Evolutionary conservation across 768 basidiomycete genomes (phyloP).

Genomic region (Boletus sp.): DNA sequence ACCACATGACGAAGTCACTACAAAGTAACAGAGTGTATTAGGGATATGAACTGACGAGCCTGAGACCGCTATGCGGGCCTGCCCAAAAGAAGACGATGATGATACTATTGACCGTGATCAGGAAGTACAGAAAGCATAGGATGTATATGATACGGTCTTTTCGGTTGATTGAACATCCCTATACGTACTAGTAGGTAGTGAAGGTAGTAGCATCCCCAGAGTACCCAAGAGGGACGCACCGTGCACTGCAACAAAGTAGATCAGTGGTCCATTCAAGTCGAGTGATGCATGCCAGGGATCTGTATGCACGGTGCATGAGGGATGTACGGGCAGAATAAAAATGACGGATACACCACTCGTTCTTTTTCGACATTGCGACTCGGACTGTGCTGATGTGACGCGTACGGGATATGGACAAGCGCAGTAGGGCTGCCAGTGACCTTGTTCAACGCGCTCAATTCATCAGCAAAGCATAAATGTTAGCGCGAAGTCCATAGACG

Average conservation of each 20-base stretch:
- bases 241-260: background rate
- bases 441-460: no score
- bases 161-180: constrained; percentile 12
- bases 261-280: background rate
- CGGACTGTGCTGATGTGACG: no score
- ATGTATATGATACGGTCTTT: background rate
- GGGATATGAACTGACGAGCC: background rate
- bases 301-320: no score
- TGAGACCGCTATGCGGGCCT: constrained; percentile 3
- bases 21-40: background rate
- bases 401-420: no score
- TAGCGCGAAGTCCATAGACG: no score
- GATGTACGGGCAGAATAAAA: no score
- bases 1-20: background rate
- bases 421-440: no score
- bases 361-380: no score
- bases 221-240: constrained; percentile 1
- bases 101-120: background rate
- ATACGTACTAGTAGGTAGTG: background rate
- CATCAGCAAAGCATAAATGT: no score
- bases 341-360: no score
- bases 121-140: constrained; percentile 2
- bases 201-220: background rate
- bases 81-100: background rate
- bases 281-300: no score